Evolutionary conservation across 2,329 filamentous ascomycete genomes (phyloP), one percentile per base, ranked within the genome.

Genomic region (Paraphaeosphaeria sporulosa): DNA sequence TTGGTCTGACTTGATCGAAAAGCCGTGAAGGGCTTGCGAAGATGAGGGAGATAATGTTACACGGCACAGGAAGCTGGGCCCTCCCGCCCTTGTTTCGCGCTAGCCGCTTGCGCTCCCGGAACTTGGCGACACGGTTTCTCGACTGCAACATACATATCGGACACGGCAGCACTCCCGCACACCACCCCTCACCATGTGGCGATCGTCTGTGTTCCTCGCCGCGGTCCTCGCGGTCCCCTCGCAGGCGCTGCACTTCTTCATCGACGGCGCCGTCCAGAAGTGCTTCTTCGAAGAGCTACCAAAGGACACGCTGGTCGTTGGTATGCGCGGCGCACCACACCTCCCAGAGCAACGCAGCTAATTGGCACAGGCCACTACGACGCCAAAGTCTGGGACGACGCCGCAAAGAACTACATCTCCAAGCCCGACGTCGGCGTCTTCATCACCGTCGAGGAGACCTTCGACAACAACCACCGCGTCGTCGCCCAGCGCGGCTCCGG

Each of bases 251-350:
- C 94, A 96, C 88, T 96, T 99, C 85, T 98, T 91, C 84, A 89
- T 98, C 79, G 93, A 98, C 78, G 92, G 91, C 73, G 86, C 87
- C 52, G 83, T 87, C 66, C 90, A 92, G 69, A 97, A 96, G 83
- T 99, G 95, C 82, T 99, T 99, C 88, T 96, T 91, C 82, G 95
- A 99, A 83, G 94, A 98, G 80, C 87, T 99, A 61, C 94, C 95
- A 67, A 97, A 98, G 84, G 94, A 97, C 79, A 98, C 95, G 15
- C 83, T 99, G 60, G 94, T 99, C 58, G 94, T 97, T 61, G 95
- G 88, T 90, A 83, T 63, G 87, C 52, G 15, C 1, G 34, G 52
- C 51, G n/a, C 13, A 10, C 25, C 15, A 13, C 13, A 12, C 7
- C 38, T 38, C 9, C n/a, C 10, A 43, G 23, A 38, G n/a, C 12